These are phyloP conservation scores for Rhododendron simsii DNA, from an alignment of 148 eudicot genomes.

Conservation along the genomic window DNA sequence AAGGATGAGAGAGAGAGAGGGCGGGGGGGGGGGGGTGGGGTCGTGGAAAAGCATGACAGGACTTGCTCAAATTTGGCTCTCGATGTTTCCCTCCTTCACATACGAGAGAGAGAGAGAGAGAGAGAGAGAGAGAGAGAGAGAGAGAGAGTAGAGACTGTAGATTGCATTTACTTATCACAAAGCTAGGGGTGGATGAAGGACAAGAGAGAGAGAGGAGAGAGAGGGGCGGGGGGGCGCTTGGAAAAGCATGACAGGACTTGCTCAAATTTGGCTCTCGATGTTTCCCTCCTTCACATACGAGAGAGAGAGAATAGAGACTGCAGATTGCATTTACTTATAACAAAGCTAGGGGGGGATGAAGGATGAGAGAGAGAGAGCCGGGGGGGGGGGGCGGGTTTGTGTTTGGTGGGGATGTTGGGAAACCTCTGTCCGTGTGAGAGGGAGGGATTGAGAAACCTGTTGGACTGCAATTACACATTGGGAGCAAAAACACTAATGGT, in stretches of 20 bases:
- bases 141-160: neutral
- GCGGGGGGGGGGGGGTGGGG: no score
- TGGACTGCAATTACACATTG: no score
- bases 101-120: neutral
- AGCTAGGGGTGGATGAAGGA: neutral
- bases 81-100: neutral
- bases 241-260: neutral
- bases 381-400: no score
- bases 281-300: neutral
- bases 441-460: no score
- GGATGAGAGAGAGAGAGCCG: neutral
- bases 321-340: neutral
- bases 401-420: neutral
- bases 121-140: neutral
- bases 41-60: neutral
- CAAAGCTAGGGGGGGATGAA: neutral
- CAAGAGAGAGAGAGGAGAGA: neutral
- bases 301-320: neutral
- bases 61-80: neutral
- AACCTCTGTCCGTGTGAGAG: no score
- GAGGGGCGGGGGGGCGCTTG: neutral
- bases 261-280: neutral
- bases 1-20: neutral
- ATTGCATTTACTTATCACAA: neutral
- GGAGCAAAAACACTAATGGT: no score